Evolutionary conservation across 176 grass and related monocot species (phyloP).

Genomic region (barley (Hordeum vulgare)): DNA sequence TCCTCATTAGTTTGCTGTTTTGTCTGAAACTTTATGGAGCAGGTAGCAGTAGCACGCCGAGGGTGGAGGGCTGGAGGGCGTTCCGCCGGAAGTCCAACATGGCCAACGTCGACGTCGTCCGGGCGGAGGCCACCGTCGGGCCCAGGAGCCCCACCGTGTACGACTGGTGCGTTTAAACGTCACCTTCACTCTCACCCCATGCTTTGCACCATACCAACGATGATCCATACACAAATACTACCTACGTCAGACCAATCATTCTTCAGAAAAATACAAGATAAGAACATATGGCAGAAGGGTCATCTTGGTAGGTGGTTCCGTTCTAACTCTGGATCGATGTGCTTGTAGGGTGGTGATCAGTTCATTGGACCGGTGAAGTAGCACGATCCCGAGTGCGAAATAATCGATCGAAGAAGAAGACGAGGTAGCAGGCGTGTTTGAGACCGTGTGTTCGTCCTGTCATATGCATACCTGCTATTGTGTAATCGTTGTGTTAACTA

Average conservation of each 20-base stretch:
- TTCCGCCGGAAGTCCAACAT: slow-evolving; percentile 44
- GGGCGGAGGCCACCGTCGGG: slow-evolving; percentile 5
- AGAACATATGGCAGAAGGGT: neutral
- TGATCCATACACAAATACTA: neutral
- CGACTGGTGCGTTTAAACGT: slow-evolving; percentile 59
- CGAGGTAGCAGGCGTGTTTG: neutral
- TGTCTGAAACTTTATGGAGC: no score
- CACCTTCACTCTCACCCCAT: neutral
- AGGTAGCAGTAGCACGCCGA: slow-evolving; percentile 37
- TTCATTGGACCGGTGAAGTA: slow-evolving; percentile 50
- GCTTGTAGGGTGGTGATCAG: slow-evolving; percentile 82
- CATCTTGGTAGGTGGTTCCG: neutral
- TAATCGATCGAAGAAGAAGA: neutral
- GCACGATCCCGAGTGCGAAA: neutral
- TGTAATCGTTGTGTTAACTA: neutral
- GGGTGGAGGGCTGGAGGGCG: slow-evolving; percentile 44
- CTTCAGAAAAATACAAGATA: neutral
- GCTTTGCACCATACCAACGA: neutral
- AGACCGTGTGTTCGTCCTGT: neutral
- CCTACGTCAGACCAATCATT: neutral
- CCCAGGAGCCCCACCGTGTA: slow-evolving; percentile 89
- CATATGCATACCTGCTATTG: neutral
- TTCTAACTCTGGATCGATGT: neutral
- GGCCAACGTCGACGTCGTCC: neutral
- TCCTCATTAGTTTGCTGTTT: no score